Evolutionary conservation across 208 protist genomes (phyloP), one percentile per base, ranked within the genome.

Genomic region (Trypanosomatidae sp.): DNA sequence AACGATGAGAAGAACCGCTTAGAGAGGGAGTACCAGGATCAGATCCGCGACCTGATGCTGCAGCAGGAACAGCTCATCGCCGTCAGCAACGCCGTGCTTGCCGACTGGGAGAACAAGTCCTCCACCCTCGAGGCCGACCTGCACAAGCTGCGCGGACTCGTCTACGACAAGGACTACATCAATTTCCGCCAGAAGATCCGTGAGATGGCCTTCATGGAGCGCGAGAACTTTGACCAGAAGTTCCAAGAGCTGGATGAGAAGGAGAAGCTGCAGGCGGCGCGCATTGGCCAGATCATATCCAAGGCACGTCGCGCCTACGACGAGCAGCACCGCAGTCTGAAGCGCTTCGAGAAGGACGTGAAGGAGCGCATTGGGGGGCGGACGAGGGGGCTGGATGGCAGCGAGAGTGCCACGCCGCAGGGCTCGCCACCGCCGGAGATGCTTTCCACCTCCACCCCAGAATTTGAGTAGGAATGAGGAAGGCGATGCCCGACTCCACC

Each of bases 131-230:
- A 91, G 49, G 78, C 80, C 1, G 79, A 89, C 47, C 73, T 93
- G 74, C 77, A 80, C 69, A 83, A 88, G 71, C 78, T 95, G 58
- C 88, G 86, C 0, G 77, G 73, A 0, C 59, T 92, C 7, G 62
- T 95, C 13, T 84, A 92, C 76, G 86, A 86, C 69, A 75, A 90
- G 72, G 88, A 95, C 65, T 90, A 92, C 76, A 76, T 93, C 49
- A 88, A 82, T 74, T 83, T 87, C 68, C 84, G 87, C 3, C 73
- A 85, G 44, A 87, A 83, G 41, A 83, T 91, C 47, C 88, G 87
- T 17, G 85, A 91, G 2, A 71, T 80, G 71, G 81, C 79, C 36
- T 86, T 91, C 66, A 68, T 66, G 53, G 81, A 91, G 72, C 81
- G 80, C 12, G n/a, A n/a, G n/a, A n/a, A n/a, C 79, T 88, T 89